phyloP scores from a whole-genome alignment of 768 basidiomycete genomes.

The Trametopsis cervina region DNA sequence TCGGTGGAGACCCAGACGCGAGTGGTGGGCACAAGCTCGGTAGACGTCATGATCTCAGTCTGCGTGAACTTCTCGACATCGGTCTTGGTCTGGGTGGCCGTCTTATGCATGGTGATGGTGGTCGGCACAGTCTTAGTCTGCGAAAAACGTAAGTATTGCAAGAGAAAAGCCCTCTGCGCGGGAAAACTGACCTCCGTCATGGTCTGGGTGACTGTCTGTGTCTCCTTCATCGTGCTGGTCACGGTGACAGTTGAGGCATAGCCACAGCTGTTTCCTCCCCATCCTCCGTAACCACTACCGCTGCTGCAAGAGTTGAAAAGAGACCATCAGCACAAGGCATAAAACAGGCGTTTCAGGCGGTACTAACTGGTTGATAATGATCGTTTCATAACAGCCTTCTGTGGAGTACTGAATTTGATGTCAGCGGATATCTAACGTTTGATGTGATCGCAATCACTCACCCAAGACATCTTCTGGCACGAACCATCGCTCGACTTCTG shows the following conservation, averaged over 20 bases:
- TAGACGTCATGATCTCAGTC: slow-evolving; percentile 25
- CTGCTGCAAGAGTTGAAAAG: slow-evolving; percentile 13
- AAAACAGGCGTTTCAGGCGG: slow-evolving; percentile 9
- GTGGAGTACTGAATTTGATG: slow-evolving; percentile 21
- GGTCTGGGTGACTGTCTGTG: slow-evolving; percentile 25
- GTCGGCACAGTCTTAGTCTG: slow-evolving; percentile 32
- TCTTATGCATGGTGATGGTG: slow-evolving; percentile 38
- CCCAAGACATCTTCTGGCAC: slow-evolving; percentile 54
- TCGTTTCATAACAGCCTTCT: slow-evolving; percentile 54
- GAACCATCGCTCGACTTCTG: slow-evolving; percentile 46
- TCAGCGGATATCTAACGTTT: background rate
- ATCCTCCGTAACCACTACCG: slow-evolving; percentile 12
- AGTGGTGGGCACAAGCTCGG: slow-evolving; percentile 54
- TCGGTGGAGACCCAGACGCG: slow-evolving; percentile 63
- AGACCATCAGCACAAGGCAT: background rate
- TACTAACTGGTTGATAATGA: slow-evolving; percentile 44
- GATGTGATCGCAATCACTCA: slow-evolving; percentile 10
- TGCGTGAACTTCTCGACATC: slow-evolving; percentile 23
- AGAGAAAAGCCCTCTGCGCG: background rate
- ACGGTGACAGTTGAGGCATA: slow-evolving; percentile 26
- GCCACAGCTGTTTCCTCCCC: background rate
- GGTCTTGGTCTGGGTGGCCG: slow-evolving; percentile 34
- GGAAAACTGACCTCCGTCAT: slow-evolving; percentile 15
- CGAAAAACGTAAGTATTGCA: slow-evolving; percentile 1
- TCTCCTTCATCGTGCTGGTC: slow-evolving; percentile 24